phyloP scores from a whole-genome alignment of 129 eudicot species.

The Ambrosia artemisiifolia region DNA sequence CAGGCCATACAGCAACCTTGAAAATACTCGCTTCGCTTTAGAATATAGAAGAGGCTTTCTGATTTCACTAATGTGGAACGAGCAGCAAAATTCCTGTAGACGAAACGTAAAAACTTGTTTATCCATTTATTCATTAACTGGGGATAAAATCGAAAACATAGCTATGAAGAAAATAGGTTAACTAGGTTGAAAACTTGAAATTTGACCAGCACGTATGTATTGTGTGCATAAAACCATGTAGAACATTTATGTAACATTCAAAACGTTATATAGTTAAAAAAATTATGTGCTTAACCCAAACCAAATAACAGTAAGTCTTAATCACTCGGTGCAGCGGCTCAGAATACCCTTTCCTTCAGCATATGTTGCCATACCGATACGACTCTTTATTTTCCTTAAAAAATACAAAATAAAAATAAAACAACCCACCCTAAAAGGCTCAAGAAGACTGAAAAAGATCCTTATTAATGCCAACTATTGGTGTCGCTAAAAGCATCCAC shows the following conservation, averaged over 20 bases:
- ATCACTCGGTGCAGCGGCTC: too few relatives aligned
- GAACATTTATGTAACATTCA: background rate
- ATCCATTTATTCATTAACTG: background rate
- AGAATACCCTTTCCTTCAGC: background rate
- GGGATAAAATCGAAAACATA: background rate
- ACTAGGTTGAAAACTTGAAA: background rate
- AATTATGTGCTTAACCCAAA: background rate
- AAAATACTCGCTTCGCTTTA: constrained; percentile 83
- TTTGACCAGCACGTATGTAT: background rate
- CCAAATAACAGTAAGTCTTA: background rate
- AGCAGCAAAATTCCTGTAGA: background rate
- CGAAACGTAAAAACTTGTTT: background rate
- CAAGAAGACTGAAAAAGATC: background rate
- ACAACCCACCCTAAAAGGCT: background rate
- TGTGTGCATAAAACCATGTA: background rate
- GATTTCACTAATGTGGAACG: constrained; percentile 14
- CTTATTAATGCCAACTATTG: background rate
- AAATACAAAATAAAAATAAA: too few relatives aligned
- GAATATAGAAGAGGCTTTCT: constrained; percentile 85
- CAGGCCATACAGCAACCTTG: constrained; percentile 78
- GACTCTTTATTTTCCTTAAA: background rate
- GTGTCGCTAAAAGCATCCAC: background rate
- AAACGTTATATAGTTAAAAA: too few relatives aligned
- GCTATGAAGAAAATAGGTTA: background rate
- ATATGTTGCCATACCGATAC: too few relatives aligned